Evolutionary conservation across 2,329 filamentous ascomycete species (phyloP), one percentile per base, ranked within the genome.

Genomic region (Ampelomyces quisqualis): DNA sequence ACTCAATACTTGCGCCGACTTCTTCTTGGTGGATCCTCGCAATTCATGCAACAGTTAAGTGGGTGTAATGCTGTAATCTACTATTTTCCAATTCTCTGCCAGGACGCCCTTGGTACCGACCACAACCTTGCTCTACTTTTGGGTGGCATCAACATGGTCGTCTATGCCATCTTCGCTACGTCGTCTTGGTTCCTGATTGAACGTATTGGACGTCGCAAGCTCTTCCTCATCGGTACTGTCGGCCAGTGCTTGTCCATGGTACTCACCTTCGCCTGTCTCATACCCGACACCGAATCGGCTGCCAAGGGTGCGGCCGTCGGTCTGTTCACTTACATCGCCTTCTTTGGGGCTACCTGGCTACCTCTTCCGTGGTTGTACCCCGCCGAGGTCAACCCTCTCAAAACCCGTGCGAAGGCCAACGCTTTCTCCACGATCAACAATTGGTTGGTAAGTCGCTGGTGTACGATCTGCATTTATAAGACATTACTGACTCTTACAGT

Each of bases 251-350:
- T 79, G 20, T 77, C 76, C 45, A 64, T 64, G 60, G 43, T 64
- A 5, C 54, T 74, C 7, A 60, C 62, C 24, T 70, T 73, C 33
- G 70, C 55, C n/a, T 68, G 66, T 45, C 49, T 73, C 14, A 70
- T 73, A 15, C 68, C 69, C 2, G 63, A 51, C 22, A 62, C 55
- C 1, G 20, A 56, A 2, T 53, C 39, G 7, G 61, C 71, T 31
- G 70, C 74, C 17, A 74, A 75, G 46, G 72, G 73, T 20, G 73
- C 75, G 1, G 73, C 76, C 7, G 81, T 84, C 2, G 82, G 82
- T 41, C 48, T 86, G 9, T 86, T 86, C 68, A 76, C 81, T 2
- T 86, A 85, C 66, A 86, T 86, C 55, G 80, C 81, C 4, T 82
- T 81, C 40, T 86, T 85, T 49, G 83, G 82, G 22, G 81, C 81